phyloP scores from a whole-genome alignment of 2,329 filamentous ascomycete species.

The Fusarium goolgardi region DNA sequence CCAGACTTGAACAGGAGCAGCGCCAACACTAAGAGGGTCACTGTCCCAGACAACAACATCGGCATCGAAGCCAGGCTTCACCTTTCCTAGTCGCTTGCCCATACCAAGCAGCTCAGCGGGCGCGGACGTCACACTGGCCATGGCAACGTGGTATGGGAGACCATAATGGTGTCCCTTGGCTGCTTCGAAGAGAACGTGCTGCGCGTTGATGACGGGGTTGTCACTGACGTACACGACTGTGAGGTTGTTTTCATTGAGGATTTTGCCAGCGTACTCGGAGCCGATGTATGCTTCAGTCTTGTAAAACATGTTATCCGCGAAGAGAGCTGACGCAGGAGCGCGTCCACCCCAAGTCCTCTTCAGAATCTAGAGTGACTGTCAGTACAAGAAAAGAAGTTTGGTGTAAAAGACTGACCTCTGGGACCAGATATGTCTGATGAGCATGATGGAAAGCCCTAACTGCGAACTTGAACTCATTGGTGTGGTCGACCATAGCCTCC shows the following conservation, averaged over 20 bases:
- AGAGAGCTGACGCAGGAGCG: constrained; percentile 69
- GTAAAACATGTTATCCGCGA: constrained; percentile 80
- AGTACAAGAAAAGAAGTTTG: constrained; percentile 1
- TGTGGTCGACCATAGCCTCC: constrained; percentile 76
- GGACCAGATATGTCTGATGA: constrained; percentile 73
- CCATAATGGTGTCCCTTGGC: constrained; percentile 70
- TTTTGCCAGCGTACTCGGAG: constrained; percentile 74
- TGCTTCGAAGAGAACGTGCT: constrained; percentile 75
- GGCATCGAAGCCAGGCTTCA: constrained; percentile 71
- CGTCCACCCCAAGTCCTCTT: constrained; percentile 67
- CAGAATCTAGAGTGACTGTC: constrained; percentile 56
- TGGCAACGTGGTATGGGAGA: constrained; percentile 68
- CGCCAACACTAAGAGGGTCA: constrained; percentile 70
- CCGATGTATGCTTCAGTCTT: constrained; percentile 74
- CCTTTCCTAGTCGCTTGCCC: constrained; percentile 67
- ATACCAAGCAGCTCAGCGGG: constrained; percentile 69
- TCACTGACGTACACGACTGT: constrained; percentile 77
- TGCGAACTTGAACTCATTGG: constrained; percentile 76
- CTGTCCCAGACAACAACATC: constrained; percentile 73
- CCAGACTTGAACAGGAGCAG: constrained; percentile 70
- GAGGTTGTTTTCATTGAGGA: constrained; percentile 72
- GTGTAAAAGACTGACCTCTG: constrained; percentile 61
- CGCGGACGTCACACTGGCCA: constrained; percentile 68
- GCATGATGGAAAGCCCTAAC: constrained; percentile 77
- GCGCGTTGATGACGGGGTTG: constrained; percentile 76